Conservation (phyloP, 805 yeast genomes). For the Zygoascus bituminiphila region DNA sequence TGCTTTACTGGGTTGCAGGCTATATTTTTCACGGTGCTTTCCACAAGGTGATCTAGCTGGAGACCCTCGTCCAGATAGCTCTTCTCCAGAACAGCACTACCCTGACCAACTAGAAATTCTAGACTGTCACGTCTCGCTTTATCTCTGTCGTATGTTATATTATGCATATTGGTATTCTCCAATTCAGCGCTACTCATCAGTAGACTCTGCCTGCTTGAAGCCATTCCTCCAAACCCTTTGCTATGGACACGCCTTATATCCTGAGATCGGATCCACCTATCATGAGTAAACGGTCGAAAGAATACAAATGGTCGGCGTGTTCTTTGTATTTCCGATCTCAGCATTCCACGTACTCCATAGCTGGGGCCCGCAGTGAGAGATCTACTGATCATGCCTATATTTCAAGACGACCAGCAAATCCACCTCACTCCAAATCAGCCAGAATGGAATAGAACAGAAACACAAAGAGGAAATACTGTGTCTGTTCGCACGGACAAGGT, state of each 20-base stretch:
- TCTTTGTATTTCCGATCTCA: not conserved
- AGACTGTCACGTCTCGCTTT: not conserved
- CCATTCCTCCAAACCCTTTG: not conserved
- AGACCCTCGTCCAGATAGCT: not conserved
- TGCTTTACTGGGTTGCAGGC: not conserved
- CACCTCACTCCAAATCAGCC: not conserved
- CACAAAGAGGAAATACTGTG: not conserved
- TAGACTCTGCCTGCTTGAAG: not conserved
- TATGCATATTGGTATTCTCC: not conserved
- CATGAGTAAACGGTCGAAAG: not conserved
- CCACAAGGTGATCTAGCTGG: not conserved
- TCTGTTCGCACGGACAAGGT: too few relatives aligned
- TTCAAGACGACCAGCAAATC: conserved; percentile 1
- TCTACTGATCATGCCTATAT: not conserved
- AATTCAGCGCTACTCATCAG: not conserved
- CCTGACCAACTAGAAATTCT: not conserved
- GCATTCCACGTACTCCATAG: not conserved
- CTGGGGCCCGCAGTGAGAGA: not conserved
- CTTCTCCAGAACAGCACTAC: not conserved
- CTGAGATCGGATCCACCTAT: not conserved
- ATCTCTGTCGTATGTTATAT: not conserved
- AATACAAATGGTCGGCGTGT: not conserved
- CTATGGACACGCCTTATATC: not conserved
- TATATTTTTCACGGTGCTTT: not conserved
- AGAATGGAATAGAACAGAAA: not conserved